These are phyloP conservation scores for Fusarium cyanostomum DNA, from an alignment of 2,329 filamentous ascomycete genomes.

Conservation along the genomic window DNA sequence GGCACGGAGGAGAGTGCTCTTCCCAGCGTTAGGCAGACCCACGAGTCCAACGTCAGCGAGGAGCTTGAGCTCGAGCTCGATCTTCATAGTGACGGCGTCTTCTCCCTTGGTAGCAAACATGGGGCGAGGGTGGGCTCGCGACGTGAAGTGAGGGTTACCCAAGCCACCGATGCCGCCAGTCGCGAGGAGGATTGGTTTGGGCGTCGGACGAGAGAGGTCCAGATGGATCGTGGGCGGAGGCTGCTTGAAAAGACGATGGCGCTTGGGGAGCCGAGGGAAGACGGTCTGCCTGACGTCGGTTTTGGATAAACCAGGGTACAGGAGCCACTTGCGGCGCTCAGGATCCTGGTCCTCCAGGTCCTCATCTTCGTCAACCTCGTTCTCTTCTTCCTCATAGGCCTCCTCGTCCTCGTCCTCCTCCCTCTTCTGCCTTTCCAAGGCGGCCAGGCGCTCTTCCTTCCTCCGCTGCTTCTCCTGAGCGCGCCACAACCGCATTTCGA, in stretches of 20 bases:
- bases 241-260: constrained; percentile 69
- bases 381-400: constrained; percentile 27
- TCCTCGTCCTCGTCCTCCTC: constrained; percentile 32
- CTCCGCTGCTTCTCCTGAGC: constrained; percentile 47
- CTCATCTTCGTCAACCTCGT: constrained; percentile 44
- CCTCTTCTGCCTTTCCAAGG: constrained; percentile 45
- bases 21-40: constrained; percentile 94
- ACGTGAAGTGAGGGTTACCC: constrained; percentile 93
- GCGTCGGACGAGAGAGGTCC: constrained; percentile 79
- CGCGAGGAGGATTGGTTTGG: constrained; percentile 83
- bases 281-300: constrained; percentile 69
- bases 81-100: constrained; percentile 76
- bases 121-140: constrained; percentile 76
- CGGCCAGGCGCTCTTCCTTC: constrained; percentile 46
- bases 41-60: constrained; percentile 95
- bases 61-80: constrained; percentile 93
- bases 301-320: constrained; percentile 81
- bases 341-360: constrained; percentile 56
- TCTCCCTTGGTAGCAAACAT: constrained; percentile 92
- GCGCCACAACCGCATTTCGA: constrained; percentile 47
- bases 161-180: constrained; percentile 89
- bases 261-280: constrained; percentile 62
- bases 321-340: constrained; percentile 78
- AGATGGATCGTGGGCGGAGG: constrained; percentile 77
- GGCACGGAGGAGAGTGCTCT: constrained; percentile 89